Base-by-base conservation (phyloP, 139 green algal species). In the Chlorella sp. region DNA sequence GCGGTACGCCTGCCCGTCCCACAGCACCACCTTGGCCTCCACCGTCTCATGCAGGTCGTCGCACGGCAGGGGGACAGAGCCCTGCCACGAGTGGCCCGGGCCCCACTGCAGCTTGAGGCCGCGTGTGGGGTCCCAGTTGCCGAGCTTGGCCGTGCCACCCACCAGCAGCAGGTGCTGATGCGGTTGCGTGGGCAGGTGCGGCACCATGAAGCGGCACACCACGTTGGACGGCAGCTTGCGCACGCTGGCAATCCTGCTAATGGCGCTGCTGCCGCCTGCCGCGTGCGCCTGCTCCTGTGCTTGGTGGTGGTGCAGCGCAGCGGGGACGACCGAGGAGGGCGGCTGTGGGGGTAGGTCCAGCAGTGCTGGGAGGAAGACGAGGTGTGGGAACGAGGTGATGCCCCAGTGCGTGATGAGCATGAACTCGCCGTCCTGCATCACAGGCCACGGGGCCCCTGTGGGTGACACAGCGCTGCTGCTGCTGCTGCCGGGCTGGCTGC, bases 141-240 rank as follows among this genome's bases (percentile, higher is more conserved):
- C 77, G 67, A 83, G 35, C 29, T 65, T 55, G 14, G 72, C 51
- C 31, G 35, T 31, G n/a, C 50, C 63, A 24, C 77, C 77, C 62
- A 74, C 67, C 66, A 83, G 67, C 67, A 83, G 36, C 67, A 83
- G 72, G 67, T 83, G 72, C 77, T 83, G 77, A 3, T 72, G 63
- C 17, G 77, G 77, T 24, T 67, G 23, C 22, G 72, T 83, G 1
- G 69, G 50, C 27, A 67, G 63, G 50, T 83, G 72, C 22, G 77
- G 77, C 30, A 82, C 77, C 29, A 60, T 74, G 71, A 82, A 78
- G 66, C 75, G 72, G 26, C 73, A 73, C 36, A 76, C 22, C 2
- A 69, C 31, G 32, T 31, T 35, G 14, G 63, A 4, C 6, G 63
- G 63, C 5, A 4, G 6, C 5, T 6, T 3, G 20, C 20, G 31